Evolutionary conservation across 306 rosid species (phyloP), one percentile per base, ranked within the genome.

Genomic region (Castanea crenata): DNA sequence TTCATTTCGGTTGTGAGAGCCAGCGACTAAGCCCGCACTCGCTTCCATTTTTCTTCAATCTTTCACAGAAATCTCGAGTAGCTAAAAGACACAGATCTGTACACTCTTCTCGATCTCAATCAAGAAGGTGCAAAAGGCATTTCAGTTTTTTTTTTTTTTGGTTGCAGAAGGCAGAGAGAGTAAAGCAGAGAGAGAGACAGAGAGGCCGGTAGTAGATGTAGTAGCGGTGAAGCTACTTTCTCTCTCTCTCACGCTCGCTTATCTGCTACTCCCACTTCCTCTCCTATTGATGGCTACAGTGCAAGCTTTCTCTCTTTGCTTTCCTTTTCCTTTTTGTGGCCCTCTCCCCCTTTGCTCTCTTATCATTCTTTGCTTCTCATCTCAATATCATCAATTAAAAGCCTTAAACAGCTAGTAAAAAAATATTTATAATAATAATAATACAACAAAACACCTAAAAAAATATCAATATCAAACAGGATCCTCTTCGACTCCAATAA

Each of bases 1-100:
- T 54, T 92, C 92, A 59, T 90, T 92, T 61, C 84, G 75, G 76
- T 82, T 85, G 81, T 83, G 97, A 62, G 97, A 92, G 63, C 97
- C 92, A 16, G 90, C 94, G 21, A 92, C 92, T 70, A 92, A 78
- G 64, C 92, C 90, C 1, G 84, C 76, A 77, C 77, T 84, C 49
- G 63, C 82, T 64, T 80, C 91, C 92, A 88, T 88, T 55, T 19
- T 35, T 3, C 18, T n/a, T 68, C 49, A 41, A 41, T 41, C 46
- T 11, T 41, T 65, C n/a, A 68, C 16, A 41, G 46, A 57, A 67
- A 29, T 80, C 41, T 55, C 12, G 41, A 74, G 44, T 4, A n/a
- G 58, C 72, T 27, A 9, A 5, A 15, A 15, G 20, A 25, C 63
- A 20, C 41, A 35, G 72, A 68, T 68, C 72, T 68, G 72, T 68